These are phyloP conservation scores for Thermochaetoides thermophila DNA, from an alignment of 495 filamentous ascomycete genomes.

Conservation along the genomic window DNA sequence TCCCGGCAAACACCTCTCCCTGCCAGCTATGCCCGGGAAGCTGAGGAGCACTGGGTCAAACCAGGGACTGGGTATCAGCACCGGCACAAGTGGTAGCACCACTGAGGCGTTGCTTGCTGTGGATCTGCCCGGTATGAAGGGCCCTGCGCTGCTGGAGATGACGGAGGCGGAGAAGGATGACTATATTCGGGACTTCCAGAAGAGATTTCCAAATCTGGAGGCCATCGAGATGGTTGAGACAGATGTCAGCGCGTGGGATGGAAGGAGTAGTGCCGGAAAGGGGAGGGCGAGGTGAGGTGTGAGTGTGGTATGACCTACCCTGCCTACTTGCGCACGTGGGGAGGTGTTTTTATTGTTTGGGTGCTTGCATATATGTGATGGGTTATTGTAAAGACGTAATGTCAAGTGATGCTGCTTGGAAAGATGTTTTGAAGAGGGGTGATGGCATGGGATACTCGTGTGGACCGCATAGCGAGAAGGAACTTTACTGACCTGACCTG, in stretches of 20 bases:
- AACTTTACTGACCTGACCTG: too few relatives aligned
- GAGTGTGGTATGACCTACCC: too few relatives aligned
- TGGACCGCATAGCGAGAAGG: too few relatives aligned
- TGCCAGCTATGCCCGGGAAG: neutral
- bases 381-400: too few relatives aligned
- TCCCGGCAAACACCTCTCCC: slow-evolving; percentile 16
- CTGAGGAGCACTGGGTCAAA: neutral
- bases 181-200: slow-evolving; percentile 52
- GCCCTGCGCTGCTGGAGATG: slow-evolving; percentile 31
- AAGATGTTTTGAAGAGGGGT: too few relatives aligned
- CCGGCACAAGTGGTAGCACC: neutral
- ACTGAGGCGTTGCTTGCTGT: slow-evolving; percentile 23
- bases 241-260: slow-evolving; percentile 23
- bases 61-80: slow-evolving; percentile 4
- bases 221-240: slow-evolving; percentile 69
- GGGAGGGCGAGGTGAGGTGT: neutral
- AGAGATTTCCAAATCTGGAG: slow-evolving; percentile 65
- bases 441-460: too few relatives aligned
- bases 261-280: neutral
- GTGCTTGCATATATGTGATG: too few relatives aligned
- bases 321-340: too few relatives aligned
- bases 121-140: slow-evolving; percentile 22
- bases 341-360: too few relatives aligned
- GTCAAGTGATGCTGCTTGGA: too few relatives aligned
- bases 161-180: slow-evolving; percentile 35